A percentile compares a stretch with the other conserved stretches of the same genome.
Evolutionary conservation across 768 basidiomycete genomes (phyloP).

Genomic region (Pilatotrama ljubarskyi): DNA sequence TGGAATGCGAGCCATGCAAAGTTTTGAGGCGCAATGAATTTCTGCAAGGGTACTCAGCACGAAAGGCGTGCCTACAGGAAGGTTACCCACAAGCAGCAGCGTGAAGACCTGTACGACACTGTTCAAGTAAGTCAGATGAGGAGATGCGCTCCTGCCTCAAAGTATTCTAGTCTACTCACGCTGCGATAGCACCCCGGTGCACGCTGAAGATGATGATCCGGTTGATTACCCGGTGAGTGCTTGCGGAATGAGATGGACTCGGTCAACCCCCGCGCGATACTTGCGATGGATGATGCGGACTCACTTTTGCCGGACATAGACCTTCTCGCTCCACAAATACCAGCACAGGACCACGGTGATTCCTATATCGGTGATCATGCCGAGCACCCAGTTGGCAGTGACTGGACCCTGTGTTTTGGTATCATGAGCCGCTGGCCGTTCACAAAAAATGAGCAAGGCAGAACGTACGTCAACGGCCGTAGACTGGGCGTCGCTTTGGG

Average conservation of each 20-base stretch:
- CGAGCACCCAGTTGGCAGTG: conserved; percentile 11
- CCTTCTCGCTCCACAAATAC: conserved; percentile 13
- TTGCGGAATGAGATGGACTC: no score
- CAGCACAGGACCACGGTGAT: conserved; percentile 12
- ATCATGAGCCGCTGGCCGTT: no score
- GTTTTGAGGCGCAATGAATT: conserved; percentile 3
- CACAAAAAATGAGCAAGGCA: no score
- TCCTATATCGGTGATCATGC: conserved; percentile 4
- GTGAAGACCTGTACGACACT: conserved; percentile 5
- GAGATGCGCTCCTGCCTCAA: no score
- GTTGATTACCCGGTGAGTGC: conserved; percentile 7
- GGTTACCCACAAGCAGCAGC: not conserved
- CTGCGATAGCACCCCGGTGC: conserved; percentile 11
- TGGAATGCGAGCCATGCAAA: conserved; percentile 11
- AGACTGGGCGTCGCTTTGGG: not conserved
- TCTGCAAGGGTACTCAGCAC: not conserved
- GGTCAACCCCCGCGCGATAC: no score
- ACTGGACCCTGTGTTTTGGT: conserved; percentile 6
- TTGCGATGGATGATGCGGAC: not conserved
- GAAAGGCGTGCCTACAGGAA: no score
- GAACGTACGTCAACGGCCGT: not conserved
- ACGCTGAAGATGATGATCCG: conserved; percentile 8
- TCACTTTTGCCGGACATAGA: conserved; percentile 1
- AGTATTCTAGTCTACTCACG: not conserved
- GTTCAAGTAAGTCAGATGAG: not conserved